Percentiles rank a stretch among this genome's conserved stretches.
Conservation (phyloP, 768 basidiomycete genomes). For the Grammothele lineata region DNA sequence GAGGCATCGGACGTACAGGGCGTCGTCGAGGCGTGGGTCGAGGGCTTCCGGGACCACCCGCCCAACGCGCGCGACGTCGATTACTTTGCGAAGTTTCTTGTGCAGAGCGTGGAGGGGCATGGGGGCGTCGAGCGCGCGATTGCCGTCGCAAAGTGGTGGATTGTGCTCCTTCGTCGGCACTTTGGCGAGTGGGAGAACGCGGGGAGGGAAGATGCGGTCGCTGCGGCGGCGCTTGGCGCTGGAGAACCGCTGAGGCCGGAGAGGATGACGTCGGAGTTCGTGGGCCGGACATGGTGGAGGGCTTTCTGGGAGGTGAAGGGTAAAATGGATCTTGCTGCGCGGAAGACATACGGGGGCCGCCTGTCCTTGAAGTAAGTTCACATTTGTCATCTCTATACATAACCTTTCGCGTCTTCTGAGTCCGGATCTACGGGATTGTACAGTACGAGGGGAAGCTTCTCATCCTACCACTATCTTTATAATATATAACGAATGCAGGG, state of each 20-base stretch:
- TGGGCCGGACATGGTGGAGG: slow-evolving; percentile 79
- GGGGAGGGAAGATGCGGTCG: slow-evolving; percentile 21
- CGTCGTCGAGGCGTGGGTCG: slow-evolving; percentile 75
- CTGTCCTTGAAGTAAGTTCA: slow-evolving; percentile 57
- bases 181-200: slow-evolving; percentile 55
- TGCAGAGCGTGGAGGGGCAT: slow-evolving; percentile 65
- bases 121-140: slow-evolving; percentile 67
- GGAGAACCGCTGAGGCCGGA: slow-evolving; percentile 12
- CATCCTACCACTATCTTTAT: too few species aligned
- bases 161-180: slow-evolving; percentile 57
- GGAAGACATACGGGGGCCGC: slow-evolving; percentile 68
- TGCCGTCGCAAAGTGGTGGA: slow-evolving; percentile 80
- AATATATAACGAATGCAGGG: too few species aligned
- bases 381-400: too few species aligned
- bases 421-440: too few species aligned
- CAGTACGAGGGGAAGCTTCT: too few species aligned
- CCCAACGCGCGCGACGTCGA: slow-evolving; percentile 75
- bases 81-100: slow-evolving; percentile 68
- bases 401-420: too few species aligned
- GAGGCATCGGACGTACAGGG: slow-evolving; percentile 70
- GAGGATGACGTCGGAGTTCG: slow-evolving; percentile 31
- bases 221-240: slow-evolving; percentile 29
- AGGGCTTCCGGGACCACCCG: slow-evolving; percentile 49
- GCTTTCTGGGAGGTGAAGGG: slow-evolving; percentile 68
- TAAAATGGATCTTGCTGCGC: slow-evolving; percentile 59